These are phyloP conservation scores for Coemansia reversa DNA, from an alignment of 192 early-diverging fungal species.

Conservation along the genomic window DNA sequence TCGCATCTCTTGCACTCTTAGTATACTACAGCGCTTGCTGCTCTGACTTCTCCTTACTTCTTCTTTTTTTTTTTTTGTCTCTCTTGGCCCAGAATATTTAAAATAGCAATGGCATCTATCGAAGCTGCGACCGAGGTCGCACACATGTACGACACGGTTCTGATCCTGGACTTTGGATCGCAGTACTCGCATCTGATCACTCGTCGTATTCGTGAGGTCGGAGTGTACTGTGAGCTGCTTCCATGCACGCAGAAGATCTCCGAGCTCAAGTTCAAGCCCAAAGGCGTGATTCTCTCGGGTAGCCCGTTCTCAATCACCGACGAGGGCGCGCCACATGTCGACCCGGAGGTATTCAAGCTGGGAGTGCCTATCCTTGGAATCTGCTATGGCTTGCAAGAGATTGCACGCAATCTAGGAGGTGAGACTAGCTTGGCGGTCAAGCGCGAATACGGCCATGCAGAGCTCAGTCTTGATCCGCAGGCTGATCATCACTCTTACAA, in stretches of 20 bases:
- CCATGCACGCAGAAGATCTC: conserved; percentile 95
- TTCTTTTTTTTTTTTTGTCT: too few relatives aligned
- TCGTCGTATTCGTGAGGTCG: conserved; percentile 90
- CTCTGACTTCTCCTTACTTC: too few relatives aligned
- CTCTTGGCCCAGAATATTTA: neutral
- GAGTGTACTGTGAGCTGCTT: conserved; percentile 97
- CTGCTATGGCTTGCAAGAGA: conserved; percentile 99
- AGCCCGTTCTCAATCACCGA: conserved; percentile 97
- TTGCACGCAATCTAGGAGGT: conserved; percentile 85
- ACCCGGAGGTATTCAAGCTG: conserved; percentile 83
- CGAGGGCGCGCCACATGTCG: conserved; percentile 89
- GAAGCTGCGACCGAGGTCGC: conserved; percentile 61
- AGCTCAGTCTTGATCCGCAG: conserved; percentile 66
- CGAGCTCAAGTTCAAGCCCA: conserved; percentile 93
- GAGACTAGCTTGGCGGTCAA: conserved; percentile 70
- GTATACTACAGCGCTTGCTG: too few relatives aligned
- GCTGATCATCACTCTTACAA: conserved; percentile 60
- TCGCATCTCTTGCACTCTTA: too few relatives aligned
- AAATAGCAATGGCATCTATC: conserved; percentile 32
- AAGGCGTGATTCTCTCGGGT: conserved; percentile 94
- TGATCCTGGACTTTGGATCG: conserved; percentile 99
- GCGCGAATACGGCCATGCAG: conserved; percentile 94
- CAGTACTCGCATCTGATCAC: conserved; percentile 99
- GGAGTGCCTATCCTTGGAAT: conserved; percentile 94
- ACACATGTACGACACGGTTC: conserved; percentile 89